Conservation (phyloP, 2,329 filamentous ascomycete species). For the Torrubiellomyces zombiae region DNA sequence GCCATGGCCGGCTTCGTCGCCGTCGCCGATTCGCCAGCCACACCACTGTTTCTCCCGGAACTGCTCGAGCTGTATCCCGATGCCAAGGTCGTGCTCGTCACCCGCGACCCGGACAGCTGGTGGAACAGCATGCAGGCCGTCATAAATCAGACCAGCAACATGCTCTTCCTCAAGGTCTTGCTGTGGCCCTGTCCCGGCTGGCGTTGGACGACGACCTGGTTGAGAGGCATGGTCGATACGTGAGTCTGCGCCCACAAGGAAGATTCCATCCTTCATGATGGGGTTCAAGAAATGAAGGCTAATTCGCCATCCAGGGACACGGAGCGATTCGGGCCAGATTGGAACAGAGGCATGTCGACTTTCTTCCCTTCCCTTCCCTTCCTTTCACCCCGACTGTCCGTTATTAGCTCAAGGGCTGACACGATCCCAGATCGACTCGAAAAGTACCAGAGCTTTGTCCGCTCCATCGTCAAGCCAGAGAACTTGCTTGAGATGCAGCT, state of each 20-base stretch:
- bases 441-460: conserved; percentile 3
- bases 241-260: neutral
- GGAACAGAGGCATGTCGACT: no score
- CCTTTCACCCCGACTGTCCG: neutral
- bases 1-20: conserved; percentile 25
- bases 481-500: conserved; percentile 5
- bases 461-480: neutral
- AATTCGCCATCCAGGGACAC: no score
- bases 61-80: conserved; percentile 30
- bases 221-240: neutral
- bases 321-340: no score
- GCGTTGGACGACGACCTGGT: conserved; percentile 3
- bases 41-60: conserved; percentile 25
- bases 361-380: neutral
- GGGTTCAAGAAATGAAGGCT: neutral
- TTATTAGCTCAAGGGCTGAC: no score
- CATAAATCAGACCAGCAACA: conserved; percentile 3
- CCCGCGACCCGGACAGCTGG: conserved; percentile 19
- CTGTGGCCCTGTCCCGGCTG: conserved; percentile 5
- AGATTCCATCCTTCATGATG: neutral
- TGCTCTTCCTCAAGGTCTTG: conserved; percentile 2
- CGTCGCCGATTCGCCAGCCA: conserved; percentile 26
- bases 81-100: conserved; percentile 27
- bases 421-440: neutral
- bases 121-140: conserved; percentile 14